A percentile compares a stretch with the other conserved stretches of the same genome.
phyloP scores from a whole-genome alignment of 1,139 yeast species.

The Blastobotrys buckinghamii region DNA sequence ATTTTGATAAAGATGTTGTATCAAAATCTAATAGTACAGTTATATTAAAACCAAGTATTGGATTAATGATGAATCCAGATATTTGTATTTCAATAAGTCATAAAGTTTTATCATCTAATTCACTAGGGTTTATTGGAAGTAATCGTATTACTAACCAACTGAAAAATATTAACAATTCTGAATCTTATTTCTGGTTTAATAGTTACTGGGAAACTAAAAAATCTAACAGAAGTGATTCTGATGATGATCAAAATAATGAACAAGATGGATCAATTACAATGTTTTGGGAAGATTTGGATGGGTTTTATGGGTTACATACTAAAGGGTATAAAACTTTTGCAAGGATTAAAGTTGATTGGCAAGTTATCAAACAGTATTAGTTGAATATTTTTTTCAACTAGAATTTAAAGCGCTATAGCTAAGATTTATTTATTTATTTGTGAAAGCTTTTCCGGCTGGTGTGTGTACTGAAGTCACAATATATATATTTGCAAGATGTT shows the following conservation, averaged over 20 bases:
- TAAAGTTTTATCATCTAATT: neutral
- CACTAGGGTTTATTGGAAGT: neutral
- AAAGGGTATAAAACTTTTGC: conserved; percentile 54
- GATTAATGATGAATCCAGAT: conserved; percentile 19
- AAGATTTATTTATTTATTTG: neutral
- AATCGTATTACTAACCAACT: neutral
- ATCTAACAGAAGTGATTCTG: too few species aligned
- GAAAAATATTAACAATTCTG: conserved; percentile 14
- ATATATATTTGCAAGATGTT: too few species aligned
- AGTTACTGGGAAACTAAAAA: conserved; percentile 29
- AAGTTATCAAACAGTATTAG: neutral
- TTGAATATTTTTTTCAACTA: too few species aligned
- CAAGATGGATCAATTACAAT: conserved; percentile 25
- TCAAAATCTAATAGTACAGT: neutral
- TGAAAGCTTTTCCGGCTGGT: too few species aligned
- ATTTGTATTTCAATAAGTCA: conserved; percentile 20
- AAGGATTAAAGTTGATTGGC: conserved; percentile 40
- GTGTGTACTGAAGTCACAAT: too few species aligned
- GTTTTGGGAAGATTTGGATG: conserved; percentile 63
- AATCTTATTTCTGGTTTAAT: conserved; percentile 33
- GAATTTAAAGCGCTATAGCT: too few species aligned
- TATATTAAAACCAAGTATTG: conserved; percentile 5
- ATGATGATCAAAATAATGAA: conserved; percentile 14
- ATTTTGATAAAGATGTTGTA: conserved; percentile 10
- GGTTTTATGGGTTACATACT: conserved; percentile 53